phyloP scores from a whole-genome alignment of 768 basidiomycete species.

The Mycena haematopus region DNA sequence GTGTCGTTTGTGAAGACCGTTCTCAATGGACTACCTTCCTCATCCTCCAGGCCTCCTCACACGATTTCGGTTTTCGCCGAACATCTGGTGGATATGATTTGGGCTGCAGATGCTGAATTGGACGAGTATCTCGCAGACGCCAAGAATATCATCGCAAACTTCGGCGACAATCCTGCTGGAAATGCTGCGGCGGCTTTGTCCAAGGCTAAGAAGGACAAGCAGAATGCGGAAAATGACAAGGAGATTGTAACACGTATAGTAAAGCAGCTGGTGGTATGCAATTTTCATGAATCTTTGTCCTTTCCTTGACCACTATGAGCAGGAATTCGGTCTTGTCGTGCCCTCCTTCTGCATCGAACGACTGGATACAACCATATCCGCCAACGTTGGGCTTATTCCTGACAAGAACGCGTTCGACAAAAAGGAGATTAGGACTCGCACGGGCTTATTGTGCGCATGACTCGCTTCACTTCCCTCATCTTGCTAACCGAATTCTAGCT shows the following conservation, averaged over 20 bases:
- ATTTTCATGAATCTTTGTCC: not conserved
- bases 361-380: slow-evolving; percentile 69
- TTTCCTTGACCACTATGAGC: not conserved
- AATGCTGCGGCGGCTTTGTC: slow-evolving; percentile 34
- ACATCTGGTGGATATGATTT: slow-evolving; percentile 77
- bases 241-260: slow-evolving; percentile 63
- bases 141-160: slow-evolving; percentile 47
- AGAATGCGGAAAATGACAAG: slow-evolving; percentile 68
- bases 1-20: slow-evolving; percentile 71
- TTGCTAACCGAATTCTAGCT: slow-evolving; percentile 51
- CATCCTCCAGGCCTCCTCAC: slow-evolving; percentile 62
- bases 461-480: not conserved
- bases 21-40: slow-evolving; percentile 67
- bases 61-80: slow-evolving; percentile 64
- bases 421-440: slow-evolving; percentile 82
- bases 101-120: slow-evolving; percentile 79
- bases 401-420: slow-evolving; percentile 73
- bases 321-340: slow-evolving; percentile 67
- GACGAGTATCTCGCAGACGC: slow-evolving; percentile 72
- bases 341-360: slow-evolving; percentile 73
- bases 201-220: slow-evolving; percentile 55
- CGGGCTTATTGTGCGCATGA: slow-evolving; percentile 76
- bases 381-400: slow-evolving; percentile 68
- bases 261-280: slow-evolving; percentile 65
- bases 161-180: slow-evolving; percentile 40